These are phyloP conservation scores for Phytophthora melonis DNA, from an alignment of 352 stramenopile species.

Conservation along the genomic window DNA sequence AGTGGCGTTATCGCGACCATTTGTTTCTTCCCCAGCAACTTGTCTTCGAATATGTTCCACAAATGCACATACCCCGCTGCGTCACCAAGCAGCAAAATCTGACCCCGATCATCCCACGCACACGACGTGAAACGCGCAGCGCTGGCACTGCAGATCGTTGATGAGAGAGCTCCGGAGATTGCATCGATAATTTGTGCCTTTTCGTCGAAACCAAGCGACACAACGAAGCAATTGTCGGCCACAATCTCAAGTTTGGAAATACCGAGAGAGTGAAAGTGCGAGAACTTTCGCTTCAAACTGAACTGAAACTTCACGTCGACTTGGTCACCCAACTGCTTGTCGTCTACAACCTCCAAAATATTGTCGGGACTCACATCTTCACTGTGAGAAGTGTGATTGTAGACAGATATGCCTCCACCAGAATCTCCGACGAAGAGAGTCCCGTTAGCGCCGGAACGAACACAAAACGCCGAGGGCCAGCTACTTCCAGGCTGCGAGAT, in stretches of 20 bases:
- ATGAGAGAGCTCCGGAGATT: slow-evolving; percentile 63
- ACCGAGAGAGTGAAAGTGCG: slow-evolving; percentile 72
- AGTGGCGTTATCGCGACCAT: slow-evolving; percentile 33
- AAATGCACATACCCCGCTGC: slow-evolving; percentile 57
- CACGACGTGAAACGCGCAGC: slow-evolving; percentile 66
- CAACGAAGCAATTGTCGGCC: slow-evolving; percentile 74
- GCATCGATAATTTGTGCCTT: slow-evolving; percentile 78
- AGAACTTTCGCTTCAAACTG: slow-evolving; percentile 67
- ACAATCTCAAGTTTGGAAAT: slow-evolving; percentile 65
- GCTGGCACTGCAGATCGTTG: slow-evolving; percentile 61
- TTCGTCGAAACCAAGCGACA: slow-evolving; percentile 80
- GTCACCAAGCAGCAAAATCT: slow-evolving; percentile 69
- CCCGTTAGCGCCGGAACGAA: slow-evolving; percentile 52
- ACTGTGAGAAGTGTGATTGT: slow-evolving; percentile 32
- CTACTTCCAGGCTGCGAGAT: slow-evolving; percentile 59
- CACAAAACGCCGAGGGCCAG: slow-evolving; percentile 68
- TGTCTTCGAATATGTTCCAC: slow-evolving; percentile 79
- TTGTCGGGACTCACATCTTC: slow-evolving; percentile 7
- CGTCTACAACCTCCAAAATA: slow-evolving; percentile 15
- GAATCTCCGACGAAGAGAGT: slow-evolving; percentile 77
- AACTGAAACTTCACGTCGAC: slow-evolving; percentile 50
- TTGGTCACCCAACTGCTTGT: slow-evolving; percentile 21
- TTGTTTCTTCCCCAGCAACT: slow-evolving; percentile 50
- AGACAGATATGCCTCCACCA: slow-evolving; percentile 67
- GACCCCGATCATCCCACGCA: slow-evolving; percentile 60